phyloP scores from a whole-genome alignment of 805 yeast genomes.

The Candida patagonica region DNA sequence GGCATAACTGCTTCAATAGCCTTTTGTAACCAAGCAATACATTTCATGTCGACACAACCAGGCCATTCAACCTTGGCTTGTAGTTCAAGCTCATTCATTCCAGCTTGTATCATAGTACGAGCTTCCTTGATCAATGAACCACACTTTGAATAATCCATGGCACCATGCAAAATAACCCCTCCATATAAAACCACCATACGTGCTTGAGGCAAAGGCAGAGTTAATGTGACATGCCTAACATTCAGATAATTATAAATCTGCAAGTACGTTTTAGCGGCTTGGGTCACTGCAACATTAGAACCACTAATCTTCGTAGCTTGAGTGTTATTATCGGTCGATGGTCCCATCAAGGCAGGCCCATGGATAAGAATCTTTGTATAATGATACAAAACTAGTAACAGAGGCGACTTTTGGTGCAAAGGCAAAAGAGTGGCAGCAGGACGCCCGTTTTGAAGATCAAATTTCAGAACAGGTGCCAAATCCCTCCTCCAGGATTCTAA shows the following conservation, averaged over 20 bases:
- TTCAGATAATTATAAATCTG: slow-evolving; percentile 23
- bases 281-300: slow-evolving; percentile 25
- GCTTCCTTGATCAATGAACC: slow-evolving; percentile 72
- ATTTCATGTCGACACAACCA: slow-evolving; percentile 14
- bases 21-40: slow-evolving; percentile 16
- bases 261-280: slow-evolving; percentile 26
- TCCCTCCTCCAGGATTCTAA: slow-evolving; percentile 74
- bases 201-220: slow-evolving; percentile 24
- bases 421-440: slow-evolving; percentile 20
- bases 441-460: slow-evolving; percentile 38
- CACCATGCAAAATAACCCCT: slow-evolving; percentile 37
- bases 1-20: slow-evolving; percentile 14
- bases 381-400: slow-evolving; percentile 50
- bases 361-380: slow-evolving; percentile 56
- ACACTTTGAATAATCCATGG: slow-evolving; percentile 73
- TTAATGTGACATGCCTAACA: slow-evolving; percentile 18
- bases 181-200: slow-evolving; percentile 18
- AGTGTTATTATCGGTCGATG: slow-evolving; percentile 14
- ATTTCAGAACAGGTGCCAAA: slow-evolving; percentile 49
- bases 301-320: slow-evolving; percentile 12
- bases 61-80: slow-evolving; percentile 18
- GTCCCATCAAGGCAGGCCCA: slow-evolving; percentile 37
- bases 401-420: slow-evolving; percentile 26
- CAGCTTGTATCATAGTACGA: slow-evolving; percentile 39
- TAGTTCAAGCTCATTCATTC: slow-evolving; percentile 17